phyloP scores from a whole-genome alignment of 2,329 filamentous ascomycete species.

The Ophiobolus disseminans region DNA sequence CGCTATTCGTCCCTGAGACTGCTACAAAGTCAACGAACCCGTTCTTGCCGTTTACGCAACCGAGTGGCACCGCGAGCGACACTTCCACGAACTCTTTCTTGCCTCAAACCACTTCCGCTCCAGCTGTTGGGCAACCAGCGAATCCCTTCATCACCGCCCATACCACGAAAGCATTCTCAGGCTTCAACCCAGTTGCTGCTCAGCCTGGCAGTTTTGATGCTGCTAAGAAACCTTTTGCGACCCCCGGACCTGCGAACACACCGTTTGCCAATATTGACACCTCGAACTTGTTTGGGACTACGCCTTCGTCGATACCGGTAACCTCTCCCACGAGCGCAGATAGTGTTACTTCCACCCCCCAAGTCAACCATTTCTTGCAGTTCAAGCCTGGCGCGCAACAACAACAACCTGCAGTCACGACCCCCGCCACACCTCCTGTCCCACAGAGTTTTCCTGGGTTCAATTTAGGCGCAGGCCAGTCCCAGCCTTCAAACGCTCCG shows the following conservation, averaged over 20 bases:
- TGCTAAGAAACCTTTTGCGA: constrained; percentile 38
- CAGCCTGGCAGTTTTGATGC: constrained; percentile 41
- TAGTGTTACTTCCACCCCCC: too few relatives aligned
- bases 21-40: constrained; percentile 11
- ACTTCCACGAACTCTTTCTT: constrained; percentile 4
- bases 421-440: constrained; percentile 9
- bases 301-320: not conserved
- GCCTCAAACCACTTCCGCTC: not conserved
- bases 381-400: constrained; percentile 1
- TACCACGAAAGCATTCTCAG: not conserved
- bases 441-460: constrained; percentile 11
- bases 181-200: not conserved
- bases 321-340: not conserved
- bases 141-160: constrained; percentile 21
- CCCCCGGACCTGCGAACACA: constrained; percentile 2
- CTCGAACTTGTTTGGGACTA: not conserved
- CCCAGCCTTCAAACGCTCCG: constrained; percentile 5
- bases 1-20: constrained; percentile 52
- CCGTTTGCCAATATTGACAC: not conserved
- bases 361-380: too few relatives aligned
- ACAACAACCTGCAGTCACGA: constrained; percentile 3
- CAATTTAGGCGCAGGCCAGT: not conserved
- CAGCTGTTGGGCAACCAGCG: constrained; percentile 22
- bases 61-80: constrained; percentile 6
- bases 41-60: constrained; percentile 22